Evolutionary conservation across 2,329 filamentous ascomycete genomes (phyloP).

Genomic region (Epichloe baconii): DNA sequence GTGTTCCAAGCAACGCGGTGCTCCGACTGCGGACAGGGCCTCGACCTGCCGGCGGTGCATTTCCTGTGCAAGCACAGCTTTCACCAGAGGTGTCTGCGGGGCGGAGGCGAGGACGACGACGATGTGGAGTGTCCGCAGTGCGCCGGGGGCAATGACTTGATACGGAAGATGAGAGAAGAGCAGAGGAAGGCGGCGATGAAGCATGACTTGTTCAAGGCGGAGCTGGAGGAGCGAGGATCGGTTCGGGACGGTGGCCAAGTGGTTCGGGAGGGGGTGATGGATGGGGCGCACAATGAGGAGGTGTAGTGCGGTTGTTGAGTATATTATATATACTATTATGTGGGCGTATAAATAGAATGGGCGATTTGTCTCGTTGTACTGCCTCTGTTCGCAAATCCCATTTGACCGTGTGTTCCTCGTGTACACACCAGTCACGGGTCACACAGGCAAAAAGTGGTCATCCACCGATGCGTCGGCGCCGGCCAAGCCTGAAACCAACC

Average conservation of each 20-base stretch:
- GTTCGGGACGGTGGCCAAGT: slow-evolving; percentile 85
- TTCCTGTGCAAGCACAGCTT: slow-evolving; percentile 97
- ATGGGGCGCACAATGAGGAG: slow-evolving; percentile 26
- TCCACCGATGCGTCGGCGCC: too few relatives aligned
- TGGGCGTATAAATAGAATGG: not conserved
- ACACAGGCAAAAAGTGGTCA: too few relatives aligned
- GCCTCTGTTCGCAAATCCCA: too few relatives aligned
- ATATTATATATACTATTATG: too few relatives aligned
- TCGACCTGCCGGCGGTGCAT: slow-evolving; percentile 85
- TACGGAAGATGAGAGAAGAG: slow-evolving; percentile 71
- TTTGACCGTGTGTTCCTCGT: too few relatives aligned
- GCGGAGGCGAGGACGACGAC: slow-evolving; percentile 30
- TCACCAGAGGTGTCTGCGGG: slow-evolving; percentile 72
- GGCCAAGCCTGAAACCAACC: too few relatives aligned
- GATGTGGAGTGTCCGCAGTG: slow-evolving; percentile 80
- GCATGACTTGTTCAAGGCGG: slow-evolving; percentile 80
- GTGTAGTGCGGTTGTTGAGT: slow-evolving; percentile 11
- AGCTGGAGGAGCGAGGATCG: slow-evolving; percentile 66
- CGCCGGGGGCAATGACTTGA: slow-evolving; percentile 70
- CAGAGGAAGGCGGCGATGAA: slow-evolving; percentile 78
- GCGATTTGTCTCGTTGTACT: not conserved
- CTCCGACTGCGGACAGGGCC: slow-evolving; percentile 60
- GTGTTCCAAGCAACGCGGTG: slow-evolving; percentile 89
- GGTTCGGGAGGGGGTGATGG: slow-evolving; percentile 89
- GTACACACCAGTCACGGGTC: too few relatives aligned